Base-by-base conservation (phyloP, 1,284 basidiomycete species). In the Tylopilus orsonianus region DNA sequence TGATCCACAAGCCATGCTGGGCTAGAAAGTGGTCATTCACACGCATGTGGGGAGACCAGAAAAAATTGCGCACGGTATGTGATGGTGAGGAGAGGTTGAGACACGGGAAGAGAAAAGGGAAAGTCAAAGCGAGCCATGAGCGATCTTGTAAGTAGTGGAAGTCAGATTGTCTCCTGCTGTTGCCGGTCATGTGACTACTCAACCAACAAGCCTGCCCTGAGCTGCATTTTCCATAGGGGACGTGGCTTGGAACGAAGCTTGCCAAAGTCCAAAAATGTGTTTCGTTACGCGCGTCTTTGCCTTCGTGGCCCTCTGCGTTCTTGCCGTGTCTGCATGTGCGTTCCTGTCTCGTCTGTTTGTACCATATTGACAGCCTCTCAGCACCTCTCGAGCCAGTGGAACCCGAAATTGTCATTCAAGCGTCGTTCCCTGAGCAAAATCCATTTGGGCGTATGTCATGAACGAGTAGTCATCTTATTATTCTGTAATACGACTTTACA, bases 381-480 rank as follows among this genome's bases (percentile, higher is more conserved):
- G 61, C 56, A 23, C 35, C 29, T 8, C 46, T 49, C 22, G 60
- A 62, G 43, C 50, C 53, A 8, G 36, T 46, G 7, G 75, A 77
- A 47, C 78, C 77, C 52, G 79, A 81, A 56, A 69, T 94, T 46
- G 55, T 77, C 46, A 81, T 83, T 26, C 71, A 78, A 53, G 85
- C 85, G 48, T 69, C 78, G 14, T 94, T 92, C 69, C 81, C 84
- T 20, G 85, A 90, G 54, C 74, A 75, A 53, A 93, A 93, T 68
- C 79, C 83, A 1, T 92, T 93, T 60, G 87, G 86, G 58, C 86
- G 91, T 93, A 67, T 64, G 90, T 83, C 37, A 37, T 26, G 33
- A 45, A 33, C 32, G 41, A 32, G 29, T 19, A 38, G 29, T 4
- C 20, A 9, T 10, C 33, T 29, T 27, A 12, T 22, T n/a, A 22